phyloP scores from a whole-genome alignment of 768 basidiomycete genomes.

The Dentipellis sp. region DNA sequence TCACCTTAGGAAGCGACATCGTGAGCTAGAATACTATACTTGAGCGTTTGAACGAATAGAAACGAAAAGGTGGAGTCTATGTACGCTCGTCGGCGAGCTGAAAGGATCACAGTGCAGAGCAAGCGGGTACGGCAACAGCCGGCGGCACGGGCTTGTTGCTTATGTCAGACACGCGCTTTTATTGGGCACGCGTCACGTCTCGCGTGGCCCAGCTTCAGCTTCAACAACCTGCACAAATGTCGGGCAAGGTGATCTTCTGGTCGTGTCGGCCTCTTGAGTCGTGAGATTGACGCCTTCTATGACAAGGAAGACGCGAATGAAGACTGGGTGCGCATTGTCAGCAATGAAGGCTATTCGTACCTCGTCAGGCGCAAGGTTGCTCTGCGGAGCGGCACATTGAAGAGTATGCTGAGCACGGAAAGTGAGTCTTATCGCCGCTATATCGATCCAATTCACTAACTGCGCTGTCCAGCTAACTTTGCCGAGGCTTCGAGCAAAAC shows the following conservation, averaged over 20 bases:
- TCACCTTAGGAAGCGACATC: constrained; percentile 50
- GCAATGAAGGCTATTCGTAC: constrained; percentile 75
- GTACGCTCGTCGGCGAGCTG: neutral
- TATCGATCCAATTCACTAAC: constrained; percentile 1
- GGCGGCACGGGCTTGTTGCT: neutral
- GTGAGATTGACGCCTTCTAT: neutral
- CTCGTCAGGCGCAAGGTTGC: constrained; percentile 71
- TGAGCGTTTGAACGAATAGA: neutral
- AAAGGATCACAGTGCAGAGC: neutral
- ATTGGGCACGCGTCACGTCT: neutral
- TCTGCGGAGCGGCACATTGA: constrained; percentile 70
- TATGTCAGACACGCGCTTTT: neutral
- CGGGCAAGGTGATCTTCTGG: neutral
- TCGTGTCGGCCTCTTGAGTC: neutral
- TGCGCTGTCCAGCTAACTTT: constrained; percentile 47
- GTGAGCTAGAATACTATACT: neutral
- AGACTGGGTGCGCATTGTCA: constrained; percentile 71
- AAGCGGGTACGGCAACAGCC: neutral
- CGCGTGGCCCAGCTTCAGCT: neutral
- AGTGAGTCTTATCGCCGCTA: constrained; percentile 35
- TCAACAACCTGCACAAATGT: neutral
- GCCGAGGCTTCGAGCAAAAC: constrained; percentile 65
- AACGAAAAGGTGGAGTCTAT: neutral
- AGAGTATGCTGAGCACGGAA: constrained; percentile 61
- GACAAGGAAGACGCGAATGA: constrained; percentile 17